These are phyloP conservation scores for Pleurotus djamor DNA, from an alignment of 768 basidiomycete genomes.

Conservation along the genomic window DNA sequence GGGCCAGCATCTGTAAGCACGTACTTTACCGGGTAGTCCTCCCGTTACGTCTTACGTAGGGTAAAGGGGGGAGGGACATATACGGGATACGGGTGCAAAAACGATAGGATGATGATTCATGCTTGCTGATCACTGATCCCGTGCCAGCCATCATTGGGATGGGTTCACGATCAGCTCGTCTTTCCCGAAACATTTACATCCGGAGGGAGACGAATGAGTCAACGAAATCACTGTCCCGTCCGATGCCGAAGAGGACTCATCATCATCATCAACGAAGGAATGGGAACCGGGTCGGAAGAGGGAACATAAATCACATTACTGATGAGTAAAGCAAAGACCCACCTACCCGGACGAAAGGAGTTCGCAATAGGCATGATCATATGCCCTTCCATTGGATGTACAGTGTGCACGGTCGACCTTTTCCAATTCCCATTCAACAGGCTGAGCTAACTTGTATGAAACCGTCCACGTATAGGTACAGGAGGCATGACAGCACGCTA, in stretches of 20 bases:
- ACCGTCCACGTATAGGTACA: slow-evolving; percentile 1
- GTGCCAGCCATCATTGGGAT: neutral
- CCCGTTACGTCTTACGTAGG: too few relatives aligned
- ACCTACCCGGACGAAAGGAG: too few relatives aligned
- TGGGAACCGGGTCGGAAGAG: too few relatives aligned
- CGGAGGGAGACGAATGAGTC: neutral
- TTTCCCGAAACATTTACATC: too few relatives aligned
- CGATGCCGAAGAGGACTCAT: neutral
- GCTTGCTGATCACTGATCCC: neutral
- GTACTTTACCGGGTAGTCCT: too few relatives aligned
- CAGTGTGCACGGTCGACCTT: neutral
- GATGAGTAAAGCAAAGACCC: neutral
- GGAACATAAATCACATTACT: too few relatives aligned
- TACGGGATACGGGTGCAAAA: neutral
- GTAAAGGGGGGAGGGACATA: too few relatives aligned
- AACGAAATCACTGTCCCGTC: neutral
- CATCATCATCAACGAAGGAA: neutral
- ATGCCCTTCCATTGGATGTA: neutral
- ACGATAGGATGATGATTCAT: neutral
- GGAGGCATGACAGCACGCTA: slow-evolving; percentile 4
- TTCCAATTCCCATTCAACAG: neutral
- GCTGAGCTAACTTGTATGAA: neutral
- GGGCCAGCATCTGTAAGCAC: too few relatives aligned
- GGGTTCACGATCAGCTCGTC: neutral
- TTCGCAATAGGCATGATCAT: neutral